Evolutionary conservation across 306 rosid species (phyloP), one percentile per base, ranked within the genome.

Genomic region (Glycine latifolia): DNA sequence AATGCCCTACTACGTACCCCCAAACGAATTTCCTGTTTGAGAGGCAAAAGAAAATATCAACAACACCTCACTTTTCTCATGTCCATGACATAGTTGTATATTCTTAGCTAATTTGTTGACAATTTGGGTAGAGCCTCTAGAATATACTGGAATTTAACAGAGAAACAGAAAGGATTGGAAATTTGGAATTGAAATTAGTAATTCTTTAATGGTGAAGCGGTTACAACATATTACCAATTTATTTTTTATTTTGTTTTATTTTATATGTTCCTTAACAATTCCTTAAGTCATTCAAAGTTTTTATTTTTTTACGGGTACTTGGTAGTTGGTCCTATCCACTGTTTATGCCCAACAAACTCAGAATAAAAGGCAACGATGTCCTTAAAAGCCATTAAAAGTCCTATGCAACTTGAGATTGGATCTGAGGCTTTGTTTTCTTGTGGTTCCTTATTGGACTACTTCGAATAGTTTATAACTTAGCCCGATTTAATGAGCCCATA

Each of bases 81-180:
- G 47, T 52, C 67, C 67, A 16, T 71, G 41, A 63, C 46, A 55
- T 52, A 7, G 50, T 39, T 4, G 16, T 59, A 17, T 63, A 2
- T 52, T 70, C 4, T 35, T 48, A 47, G 26, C 14, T 52, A 35
- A 56, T 0, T 9, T 69, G 9, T 20, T 67, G 56, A 52, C 67
- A 59, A 59, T 54, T 37, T 16, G 4, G 8, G 49, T 33, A 56
- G 16, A 47, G 8, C 55, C 59, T 82, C 81, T 44, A 67, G 72
- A 67, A 56, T 47, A 35, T 63, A 68, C 73, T 10, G 2, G 16
- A 61, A 46, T 60, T 16, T 37, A 56, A 3, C 52, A n/a, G 10
- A 67, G 7, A 61, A 10, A 67, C 48, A 67, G 1, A 39, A 14
- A 52, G 5, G 33, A 15, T 35, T 37, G 6, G 3, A 33, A 33